These are phyloP conservation scores for Mycena belliarum DNA, from an alignment of 768 basidiomycete genomes.

Conservation along the genomic window DNA sequence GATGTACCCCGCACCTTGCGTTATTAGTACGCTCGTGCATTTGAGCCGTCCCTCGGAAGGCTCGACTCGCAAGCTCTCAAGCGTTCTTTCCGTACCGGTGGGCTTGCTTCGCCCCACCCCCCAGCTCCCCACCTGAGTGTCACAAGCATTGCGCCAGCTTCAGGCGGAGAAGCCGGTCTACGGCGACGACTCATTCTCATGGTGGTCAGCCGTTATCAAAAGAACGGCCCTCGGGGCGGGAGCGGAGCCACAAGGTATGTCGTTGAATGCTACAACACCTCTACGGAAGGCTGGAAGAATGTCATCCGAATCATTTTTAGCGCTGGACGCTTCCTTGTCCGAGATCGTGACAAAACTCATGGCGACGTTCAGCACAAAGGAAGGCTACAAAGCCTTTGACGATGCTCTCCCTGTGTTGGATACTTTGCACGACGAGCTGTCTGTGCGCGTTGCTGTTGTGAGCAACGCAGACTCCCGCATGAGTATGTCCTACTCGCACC, in stretches of 20 bases:
- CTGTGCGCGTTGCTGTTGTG: conserved; percentile 57
- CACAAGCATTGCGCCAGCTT: conserved; percentile 42
- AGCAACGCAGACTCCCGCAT: conserved; percentile 77
- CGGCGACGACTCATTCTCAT: conserved; percentile 49
- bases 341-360: conserved; percentile 64
- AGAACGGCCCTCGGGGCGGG: conserved; percentile 77
- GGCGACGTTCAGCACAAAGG: conserved; percentile 63
- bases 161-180: conserved; percentile 66
- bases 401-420: conserved; percentile 48
- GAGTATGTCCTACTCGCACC: conserved; percentile 44
- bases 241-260: conserved; percentile 55
- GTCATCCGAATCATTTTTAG: conserved; percentile 32
- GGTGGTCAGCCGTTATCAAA: conserved; percentile 82
- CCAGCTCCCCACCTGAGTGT: conserved; percentile 1
- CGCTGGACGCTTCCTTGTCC: conserved; percentile 52
- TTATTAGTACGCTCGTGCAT: conserved; percentile 56
- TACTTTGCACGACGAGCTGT: conserved; percentile 41
- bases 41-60: conserved; percentile 65
- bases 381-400: conserved; percentile 66
- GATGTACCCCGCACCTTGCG: not conserved
- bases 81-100: conserved; percentile 62
- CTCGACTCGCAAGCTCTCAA: conserved; percentile 55
- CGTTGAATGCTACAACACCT: too few relatives aligned
- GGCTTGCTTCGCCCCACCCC: conserved; percentile 10
- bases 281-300: too few relatives aligned